Evolutionary conservation across 176 grass and related monocot genomes (phyloP).

Genomic region (Cymbopogon citratus): DNA sequence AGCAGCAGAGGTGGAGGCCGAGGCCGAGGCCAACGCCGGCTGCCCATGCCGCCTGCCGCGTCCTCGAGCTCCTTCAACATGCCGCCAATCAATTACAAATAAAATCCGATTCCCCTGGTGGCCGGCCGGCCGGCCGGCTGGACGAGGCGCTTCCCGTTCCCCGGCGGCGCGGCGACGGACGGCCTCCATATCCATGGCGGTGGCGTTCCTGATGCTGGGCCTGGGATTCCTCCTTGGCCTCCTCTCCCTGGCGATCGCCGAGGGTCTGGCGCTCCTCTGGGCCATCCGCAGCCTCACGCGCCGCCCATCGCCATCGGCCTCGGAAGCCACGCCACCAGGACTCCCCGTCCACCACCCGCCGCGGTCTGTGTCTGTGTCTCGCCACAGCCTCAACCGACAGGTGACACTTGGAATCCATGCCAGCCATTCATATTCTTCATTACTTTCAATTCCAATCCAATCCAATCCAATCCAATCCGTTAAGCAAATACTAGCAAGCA

Average conservation of each 20-base stretch:
- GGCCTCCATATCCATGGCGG: neutral
- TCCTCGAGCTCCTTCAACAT: neutral
- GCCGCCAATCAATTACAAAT: neutral
- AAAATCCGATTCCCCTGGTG: neutral
- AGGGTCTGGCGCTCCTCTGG: constrained; percentile 29
- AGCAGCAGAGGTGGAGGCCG: neutral
- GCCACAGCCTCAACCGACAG: neutral
- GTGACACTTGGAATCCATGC: neutral
- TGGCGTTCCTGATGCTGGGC: constrained; percentile 9
- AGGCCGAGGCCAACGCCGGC: neutral
- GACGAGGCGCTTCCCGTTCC: neutral
- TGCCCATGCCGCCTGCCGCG: neutral
- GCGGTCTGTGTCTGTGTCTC: neutral
- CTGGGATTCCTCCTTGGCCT: constrained; percentile 32
- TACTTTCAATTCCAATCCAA: too few species aligned
- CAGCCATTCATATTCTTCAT: neutral
- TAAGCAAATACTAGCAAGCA: neutral
- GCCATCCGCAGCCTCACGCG: constrained; percentile 13
- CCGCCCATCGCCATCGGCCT: neutral
- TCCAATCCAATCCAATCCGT: neutral
- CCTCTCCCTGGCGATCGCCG: constrained; percentile 23
- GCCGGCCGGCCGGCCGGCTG: too few species aligned
- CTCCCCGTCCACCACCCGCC: neutral
- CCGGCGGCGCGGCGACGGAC: neutral
- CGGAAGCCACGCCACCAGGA: neutral